phyloP scores from a whole-genome alignment of 2,329 filamentous ascomycete species.

The Keithomyces neogunnii region DNA sequence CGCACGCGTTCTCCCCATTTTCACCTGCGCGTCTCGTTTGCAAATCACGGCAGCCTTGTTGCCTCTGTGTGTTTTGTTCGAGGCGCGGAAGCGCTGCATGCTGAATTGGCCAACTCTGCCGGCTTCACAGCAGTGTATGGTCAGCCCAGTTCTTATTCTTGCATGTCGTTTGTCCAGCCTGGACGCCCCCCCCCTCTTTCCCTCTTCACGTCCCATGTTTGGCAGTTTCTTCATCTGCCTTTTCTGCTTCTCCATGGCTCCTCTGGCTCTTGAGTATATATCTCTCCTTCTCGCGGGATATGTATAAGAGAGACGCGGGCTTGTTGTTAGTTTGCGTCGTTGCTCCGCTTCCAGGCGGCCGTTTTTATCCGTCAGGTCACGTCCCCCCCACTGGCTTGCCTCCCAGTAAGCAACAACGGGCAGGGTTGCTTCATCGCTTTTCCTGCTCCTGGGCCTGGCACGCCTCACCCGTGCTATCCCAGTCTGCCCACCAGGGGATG shows the following conservation, averaged over 20 bases:
- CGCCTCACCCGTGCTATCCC: constrained; percentile 41
- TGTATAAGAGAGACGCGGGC: no score
- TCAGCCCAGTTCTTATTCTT: constrained; percentile 17
- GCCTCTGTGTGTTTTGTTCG: no score
- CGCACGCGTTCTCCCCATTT: no score
- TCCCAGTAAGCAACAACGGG: constrained; percentile 16
- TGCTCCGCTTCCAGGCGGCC: neutral
- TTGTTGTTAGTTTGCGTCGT: neutral
- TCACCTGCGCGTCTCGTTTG: no score
- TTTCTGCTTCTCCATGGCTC: neutral
- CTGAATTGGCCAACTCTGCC: neutral
- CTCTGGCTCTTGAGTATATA: neutral
- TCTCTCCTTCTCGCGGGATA: no score
- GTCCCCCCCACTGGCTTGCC: constrained; percentile 8
- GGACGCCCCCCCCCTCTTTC: neutral
- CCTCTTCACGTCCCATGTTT: neutral
- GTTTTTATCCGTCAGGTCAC: neutral
- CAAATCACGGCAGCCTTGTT: no score
- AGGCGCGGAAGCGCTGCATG: neutral
- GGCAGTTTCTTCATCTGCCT: neutral
- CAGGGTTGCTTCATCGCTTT: constrained; percentile 30
- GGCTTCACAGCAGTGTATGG: constrained; percentile 12
- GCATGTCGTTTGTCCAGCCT: neutral
- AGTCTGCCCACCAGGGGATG: constrained; percentile 33
- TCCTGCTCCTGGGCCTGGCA: constrained; percentile 34